Percentiles rank a stretch among this genome's conserved stretches.
These are phyloP conservation scores for Blastobotrys indianensis DNA, from an alignment of 1,139 yeast genomes.

Conservation along the genomic window DNA sequence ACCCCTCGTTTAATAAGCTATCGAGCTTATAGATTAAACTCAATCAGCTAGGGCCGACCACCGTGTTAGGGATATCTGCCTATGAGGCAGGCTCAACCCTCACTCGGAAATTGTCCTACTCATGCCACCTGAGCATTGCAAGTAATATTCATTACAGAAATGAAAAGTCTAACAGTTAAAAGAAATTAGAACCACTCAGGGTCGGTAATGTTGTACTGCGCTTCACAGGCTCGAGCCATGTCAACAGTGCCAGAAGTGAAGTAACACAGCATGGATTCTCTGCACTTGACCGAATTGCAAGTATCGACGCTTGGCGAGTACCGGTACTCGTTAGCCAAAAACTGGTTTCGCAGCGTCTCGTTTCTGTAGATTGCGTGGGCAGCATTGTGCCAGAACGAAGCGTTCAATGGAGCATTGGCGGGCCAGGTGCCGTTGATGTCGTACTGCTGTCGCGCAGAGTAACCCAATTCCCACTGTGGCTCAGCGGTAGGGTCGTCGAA, in stretches of 20 bases:
- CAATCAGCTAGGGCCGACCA: too few species aligned
- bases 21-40: too few species aligned
- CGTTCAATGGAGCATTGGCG: slow-evolving; percentile 26
- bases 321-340: slow-evolving; percentile 26
- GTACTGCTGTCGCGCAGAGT: slow-evolving; percentile 31
- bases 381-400: slow-evolving; percentile 28
- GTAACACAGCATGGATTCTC: slow-evolving; percentile 28
- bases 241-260: slow-evolving; percentile 26
- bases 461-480: slow-evolving; percentile 26
- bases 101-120: too few species aligned
- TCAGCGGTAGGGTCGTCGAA: slow-evolving; percentile 5
- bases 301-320: slow-evolving; percentile 40
- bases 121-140: too few species aligned
- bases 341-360: slow-evolving; percentile 11
- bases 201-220: too few species aligned
- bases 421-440: slow-evolving; percentile 26
- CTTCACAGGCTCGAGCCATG: background rate
- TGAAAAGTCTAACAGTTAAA: too few species aligned
- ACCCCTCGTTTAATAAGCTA: too few species aligned
- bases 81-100: too few species aligned
- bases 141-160: too few species aligned
- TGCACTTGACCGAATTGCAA: slow-evolving; percentile 25
- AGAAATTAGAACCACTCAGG: too few species aligned
- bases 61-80: too few species aligned
- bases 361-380: slow-evolving; percentile 29